Conservation (phyloP, 495 filamentous ascomycete species). For the Aspergillus saccharolyticus region DNA sequence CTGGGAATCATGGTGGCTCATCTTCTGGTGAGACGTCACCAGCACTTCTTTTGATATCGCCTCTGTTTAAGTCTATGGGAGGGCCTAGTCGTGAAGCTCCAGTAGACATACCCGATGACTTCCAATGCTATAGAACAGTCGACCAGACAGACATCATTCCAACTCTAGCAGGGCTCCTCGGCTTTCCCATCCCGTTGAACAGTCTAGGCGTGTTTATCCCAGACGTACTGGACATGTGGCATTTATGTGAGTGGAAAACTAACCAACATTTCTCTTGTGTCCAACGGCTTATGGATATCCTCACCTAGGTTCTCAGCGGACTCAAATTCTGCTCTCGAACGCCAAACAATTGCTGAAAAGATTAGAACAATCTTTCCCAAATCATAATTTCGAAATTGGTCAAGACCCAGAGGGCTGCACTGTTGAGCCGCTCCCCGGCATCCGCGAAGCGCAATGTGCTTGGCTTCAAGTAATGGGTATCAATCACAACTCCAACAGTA, state of each 20-base stretch:
- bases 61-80: slow-evolving; percentile 62
- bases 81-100: slow-evolving; percentile 34
- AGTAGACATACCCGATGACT: slow-evolving; percentile 42
- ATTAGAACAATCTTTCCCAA: slow-evolving; percentile 63
- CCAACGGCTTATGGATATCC: slow-evolving; percentile 8
- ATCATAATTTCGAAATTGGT: slow-evolving; percentile 43
- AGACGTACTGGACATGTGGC: slow-evolving; percentile 72
- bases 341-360: slow-evolving; percentile 72
- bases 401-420: slow-evolving; percentile 37
- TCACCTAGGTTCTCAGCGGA: slow-evolving; percentile 41
- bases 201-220: slow-evolving; percentile 85
- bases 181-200: slow-evolving; percentile 87
- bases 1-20: slow-evolving; percentile 94
- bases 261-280: background rate
- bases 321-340: slow-evolving; percentile 67
- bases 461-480: slow-evolving; percentile 46
- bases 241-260: slow-evolving; percentile 36
- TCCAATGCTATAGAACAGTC: slow-evolving; percentile 74
- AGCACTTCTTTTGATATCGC: slow-evolving; percentile 86
- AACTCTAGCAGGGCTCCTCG: slow-evolving; percentile 80
- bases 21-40: slow-evolving; percentile 89
- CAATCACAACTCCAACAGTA: slow-evolving; percentile 7
- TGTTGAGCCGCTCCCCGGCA: slow-evolving; percentile 32
- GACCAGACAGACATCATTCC: slow-evolving; percentile 93
- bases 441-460: slow-evolving; percentile 60